These are phyloP conservation scores for Parachaetomium inaequale DNA, from an alignment of 495 filamentous ascomycete genomes.

Conservation along the genomic window DNA sequence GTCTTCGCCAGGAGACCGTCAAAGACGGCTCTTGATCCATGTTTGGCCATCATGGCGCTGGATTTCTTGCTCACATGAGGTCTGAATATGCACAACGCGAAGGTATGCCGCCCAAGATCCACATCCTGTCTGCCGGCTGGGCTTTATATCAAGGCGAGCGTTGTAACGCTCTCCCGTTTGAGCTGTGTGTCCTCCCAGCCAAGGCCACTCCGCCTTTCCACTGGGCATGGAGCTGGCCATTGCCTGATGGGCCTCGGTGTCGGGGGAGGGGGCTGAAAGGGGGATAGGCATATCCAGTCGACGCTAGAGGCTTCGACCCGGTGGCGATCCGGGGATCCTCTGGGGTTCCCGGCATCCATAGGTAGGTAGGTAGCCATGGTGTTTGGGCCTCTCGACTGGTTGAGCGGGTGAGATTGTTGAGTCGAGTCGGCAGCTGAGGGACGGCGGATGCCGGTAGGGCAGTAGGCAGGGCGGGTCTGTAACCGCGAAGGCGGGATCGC, in stretches of 20 bases:
- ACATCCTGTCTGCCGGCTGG: neutral
- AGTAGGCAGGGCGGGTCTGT: neutral
- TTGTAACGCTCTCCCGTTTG: neutral
- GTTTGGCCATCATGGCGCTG: conserved; percentile 18
- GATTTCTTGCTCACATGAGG: neutral
- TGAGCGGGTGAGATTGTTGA: neutral
- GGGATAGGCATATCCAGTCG: neutral
- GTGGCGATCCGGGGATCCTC: conserved; percentile 2
- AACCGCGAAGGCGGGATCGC: neutral
- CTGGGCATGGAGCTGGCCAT: neutral
- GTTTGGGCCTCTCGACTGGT: neutral
- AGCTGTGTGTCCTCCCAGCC: neutral
- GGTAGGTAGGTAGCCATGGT: neutral
- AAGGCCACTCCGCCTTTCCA: neutral
- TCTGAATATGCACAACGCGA: neutral
- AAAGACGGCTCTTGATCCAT: conserved; percentile 23
- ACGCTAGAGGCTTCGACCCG: neutral
- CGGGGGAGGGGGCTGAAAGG: neutral
- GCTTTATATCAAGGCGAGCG: neutral
- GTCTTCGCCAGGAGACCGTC: conserved; percentile 30
- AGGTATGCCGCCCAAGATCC: neutral
- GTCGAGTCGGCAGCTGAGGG: conserved; percentile 2
- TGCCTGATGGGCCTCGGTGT: neutral
- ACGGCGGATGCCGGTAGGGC: neutral
- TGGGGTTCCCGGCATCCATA: neutral